These are phyloP conservation scores for Tylopilus sp. DNA, from an alignment of 1,284 basidiomycete genomes.

Conservation along the genomic window DNA sequence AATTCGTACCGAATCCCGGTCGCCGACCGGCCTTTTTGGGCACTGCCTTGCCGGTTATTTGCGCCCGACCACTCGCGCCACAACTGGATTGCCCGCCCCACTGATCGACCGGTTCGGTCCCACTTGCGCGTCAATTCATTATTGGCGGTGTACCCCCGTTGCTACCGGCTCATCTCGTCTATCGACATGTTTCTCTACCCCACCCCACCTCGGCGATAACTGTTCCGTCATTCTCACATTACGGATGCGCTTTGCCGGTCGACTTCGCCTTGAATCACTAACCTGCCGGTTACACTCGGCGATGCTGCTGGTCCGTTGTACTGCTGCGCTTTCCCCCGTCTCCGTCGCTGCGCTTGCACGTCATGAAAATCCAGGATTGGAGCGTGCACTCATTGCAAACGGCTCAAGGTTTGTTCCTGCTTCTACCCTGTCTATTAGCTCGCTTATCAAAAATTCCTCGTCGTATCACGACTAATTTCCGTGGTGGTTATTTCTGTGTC, in stretches of 20 bases:
- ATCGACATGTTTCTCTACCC: background rate
- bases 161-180: conserved; percentile 16
- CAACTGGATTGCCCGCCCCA: conserved; percentile 14
- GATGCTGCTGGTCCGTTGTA: conserved; percentile 16
- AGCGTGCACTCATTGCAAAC: conserved; percentile 82
- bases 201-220: conserved; percentile 10
- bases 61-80: conserved; percentile 2
- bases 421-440: conserved; percentile 10
- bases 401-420: conserved; percentile 69
- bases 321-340: conserved; percentile 18
- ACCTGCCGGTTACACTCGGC: conserved; percentile 24
- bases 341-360: conserved; percentile 13
- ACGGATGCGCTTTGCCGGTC: conserved; percentile 7
- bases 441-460: conserved; percentile 34
- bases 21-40: conserved; percentile 6
- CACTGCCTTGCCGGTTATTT: conserved; percentile 29
- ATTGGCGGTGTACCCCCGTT: conserved; percentile 27
- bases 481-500: conserved; percentile 11
- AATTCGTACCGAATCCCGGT: conserved; percentile 11
- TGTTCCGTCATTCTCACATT: conserved; percentile 2
- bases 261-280: conserved; percentile 10
- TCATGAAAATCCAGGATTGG: conserved; percentile 59
- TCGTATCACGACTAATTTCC: conserved; percentile 18
- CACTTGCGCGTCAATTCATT: conserved; percentile 14
- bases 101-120: conserved; percentile 14